A percentile compares a stretch with the other conserved stretches of the same genome.
phyloP scores from a whole-genome alignment of 2,329 filamentous ascomycete species.

The Paramyrothecium sp. region DNA sequence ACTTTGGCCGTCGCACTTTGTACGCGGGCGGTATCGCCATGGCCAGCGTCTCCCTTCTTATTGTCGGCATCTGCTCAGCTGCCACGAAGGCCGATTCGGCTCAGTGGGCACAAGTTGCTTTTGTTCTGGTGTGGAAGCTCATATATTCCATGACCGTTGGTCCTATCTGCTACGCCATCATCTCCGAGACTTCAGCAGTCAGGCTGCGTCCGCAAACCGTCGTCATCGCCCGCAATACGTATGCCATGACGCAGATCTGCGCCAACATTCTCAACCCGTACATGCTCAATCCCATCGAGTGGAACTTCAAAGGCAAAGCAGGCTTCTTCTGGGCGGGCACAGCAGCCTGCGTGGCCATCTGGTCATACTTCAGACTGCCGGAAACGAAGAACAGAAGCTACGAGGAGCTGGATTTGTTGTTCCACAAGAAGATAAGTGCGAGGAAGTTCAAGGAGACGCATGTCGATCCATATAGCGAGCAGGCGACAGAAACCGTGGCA shows the following conservation, averaged over 20 bases:
- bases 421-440: constrained; percentile 26
- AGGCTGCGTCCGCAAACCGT: constrained; percentile 41
- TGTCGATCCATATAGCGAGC: constrained; percentile 1
- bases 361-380: constrained; percentile 32
- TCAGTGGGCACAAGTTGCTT: constrained; percentile 33
- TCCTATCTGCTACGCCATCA: constrained; percentile 40
- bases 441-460: constrained; percentile 28
- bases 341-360: constrained; percentile 20
- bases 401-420: constrained; percentile 32
- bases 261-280: constrained; percentile 28
- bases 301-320: constrained; percentile 32
- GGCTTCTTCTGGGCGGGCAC: constrained; percentile 29
- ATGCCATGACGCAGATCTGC: constrained; percentile 23
- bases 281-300: constrained; percentile 29
- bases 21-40: constrained; percentile 38
- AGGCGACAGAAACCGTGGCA: neutral
- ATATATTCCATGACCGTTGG: constrained; percentile 41
- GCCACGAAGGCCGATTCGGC: constrained; percentile 17
- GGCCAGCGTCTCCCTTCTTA: constrained; percentile 37
- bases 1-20: constrained; percentile 39
- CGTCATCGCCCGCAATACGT: constrained; percentile 33
- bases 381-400: constrained; percentile 30
- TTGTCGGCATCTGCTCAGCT: constrained; percentile 34
- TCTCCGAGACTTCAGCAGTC: constrained; percentile 39
- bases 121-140: constrained; percentile 43